A percentile compares a stretch with the other conserved stretches of the same genome.
Evolutionary conservation across 495 filamentous ascomycete genomes (phyloP).

Genomic region (Penicillium fimorum): DNA sequence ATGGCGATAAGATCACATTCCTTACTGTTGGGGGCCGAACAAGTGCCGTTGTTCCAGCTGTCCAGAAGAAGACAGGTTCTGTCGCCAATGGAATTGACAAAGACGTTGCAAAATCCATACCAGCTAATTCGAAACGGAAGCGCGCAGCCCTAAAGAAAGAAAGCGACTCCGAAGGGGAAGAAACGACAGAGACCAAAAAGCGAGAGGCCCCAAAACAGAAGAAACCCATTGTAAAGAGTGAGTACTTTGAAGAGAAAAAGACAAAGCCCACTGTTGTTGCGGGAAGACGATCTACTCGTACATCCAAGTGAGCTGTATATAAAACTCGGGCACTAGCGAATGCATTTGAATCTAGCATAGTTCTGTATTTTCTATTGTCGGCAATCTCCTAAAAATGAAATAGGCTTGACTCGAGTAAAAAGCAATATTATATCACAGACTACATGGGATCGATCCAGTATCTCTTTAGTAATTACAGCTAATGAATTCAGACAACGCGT

Average conservation of each 20-base stretch:
- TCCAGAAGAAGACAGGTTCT: slow-evolving; percentile 78
- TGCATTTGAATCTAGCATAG: not conserved
- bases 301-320: slow-evolving; percentile 1
- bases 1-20: slow-evolving; percentile 77
- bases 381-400: not conserved
- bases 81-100: slow-evolving; percentile 38
- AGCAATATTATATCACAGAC: not conserved
- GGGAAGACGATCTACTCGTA: slow-evolving; percentile 42
- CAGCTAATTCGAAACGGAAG: slow-evolving; percentile 37
- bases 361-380: not conserved
- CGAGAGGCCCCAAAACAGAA: slow-evolving; percentile 23
- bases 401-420: not conserved
- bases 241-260: slow-evolving; percentile 26
- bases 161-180: slow-evolving; percentile 26
- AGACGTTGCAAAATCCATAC: slow-evolving; percentile 19
- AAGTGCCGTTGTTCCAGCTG: slow-evolving; percentile 76
- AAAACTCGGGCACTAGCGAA: not conserved
- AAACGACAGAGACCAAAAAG: slow-evolving; percentile 25
- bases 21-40: slow-evolving; percentile 87
- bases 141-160: slow-evolving; percentile 35
- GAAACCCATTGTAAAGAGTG: slow-evolving; percentile 24
- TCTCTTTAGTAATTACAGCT: not conserved
- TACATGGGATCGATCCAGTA: not conserved
- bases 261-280: slow-evolving; percentile 12
- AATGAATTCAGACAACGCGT: not conserved